These are phyloP conservation scores for Thuja plicata DNA, from an alignment of 83 land plant genomes.

Conservation along the genomic window DNA sequence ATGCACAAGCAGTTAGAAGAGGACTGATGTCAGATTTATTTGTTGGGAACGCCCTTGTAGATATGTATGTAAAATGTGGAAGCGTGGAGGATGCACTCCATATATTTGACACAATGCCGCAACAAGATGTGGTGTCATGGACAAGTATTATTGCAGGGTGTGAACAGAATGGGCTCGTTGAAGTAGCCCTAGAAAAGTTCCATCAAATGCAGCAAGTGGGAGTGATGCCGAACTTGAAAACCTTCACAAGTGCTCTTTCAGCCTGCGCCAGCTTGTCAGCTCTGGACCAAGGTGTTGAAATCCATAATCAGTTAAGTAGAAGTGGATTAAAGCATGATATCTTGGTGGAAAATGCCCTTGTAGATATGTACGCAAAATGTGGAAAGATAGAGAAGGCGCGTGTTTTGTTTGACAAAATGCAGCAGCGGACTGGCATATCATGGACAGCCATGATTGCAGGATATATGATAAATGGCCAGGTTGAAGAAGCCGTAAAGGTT, in stretches of 20 bases:
- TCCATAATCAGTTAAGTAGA: conserved; percentile 11
- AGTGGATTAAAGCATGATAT: conserved; percentile 6
- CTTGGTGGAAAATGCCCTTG: conserved; percentile 11
- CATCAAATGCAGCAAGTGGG: background rate
- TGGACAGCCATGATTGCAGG: background rate
- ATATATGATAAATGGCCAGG: background rate
- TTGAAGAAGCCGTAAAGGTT: background rate
- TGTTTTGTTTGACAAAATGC: background rate
- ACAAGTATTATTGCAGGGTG: conserved; percentile 3
- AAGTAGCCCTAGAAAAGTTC: background rate
- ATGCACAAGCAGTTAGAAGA: background rate
- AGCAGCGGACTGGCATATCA: background rate
- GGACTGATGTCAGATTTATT: background rate
- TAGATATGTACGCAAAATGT: conserved; percentile 23
- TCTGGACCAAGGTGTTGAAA: conserved; percentile 7
- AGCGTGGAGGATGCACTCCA: background rate
- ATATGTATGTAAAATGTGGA: conserved; percentile 20
- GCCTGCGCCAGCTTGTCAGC: background rate
- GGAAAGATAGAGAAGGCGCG: background rate
- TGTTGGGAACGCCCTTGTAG: conserved; percentile 1
- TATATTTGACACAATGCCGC: conserved; percentile 13
- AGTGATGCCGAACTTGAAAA: background rate
- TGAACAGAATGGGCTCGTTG: background rate
- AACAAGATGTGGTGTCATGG: conserved; percentile 2
- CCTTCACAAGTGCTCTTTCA: conserved; percentile 9